Percentiles rank a stretch among this genome's conserved stretches.
Conservation (phyloP, 306 rosid genomes). For the Cicer pinnatifidum region DNA sequence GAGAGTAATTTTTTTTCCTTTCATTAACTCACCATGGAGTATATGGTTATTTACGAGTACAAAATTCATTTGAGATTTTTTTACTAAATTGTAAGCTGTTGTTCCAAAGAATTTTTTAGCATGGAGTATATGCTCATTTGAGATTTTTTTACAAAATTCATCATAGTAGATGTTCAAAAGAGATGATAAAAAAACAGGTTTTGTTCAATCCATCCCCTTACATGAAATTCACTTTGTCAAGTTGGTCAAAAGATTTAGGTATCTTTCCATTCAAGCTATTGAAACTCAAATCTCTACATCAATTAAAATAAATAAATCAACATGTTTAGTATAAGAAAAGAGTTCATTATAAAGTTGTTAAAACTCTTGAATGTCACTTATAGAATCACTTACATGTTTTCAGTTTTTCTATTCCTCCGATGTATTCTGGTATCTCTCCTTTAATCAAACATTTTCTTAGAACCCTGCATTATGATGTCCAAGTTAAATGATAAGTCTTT, state of each 20-base stretch:
- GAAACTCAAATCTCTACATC: conserved; percentile 80
- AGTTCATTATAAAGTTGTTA: not conserved
- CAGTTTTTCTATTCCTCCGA: conserved; percentile 63
- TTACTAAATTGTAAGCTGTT: too few species aligned
- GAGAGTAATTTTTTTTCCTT: too few species aligned
- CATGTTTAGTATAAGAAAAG: conserved; percentile 23
- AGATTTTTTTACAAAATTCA: too few species aligned
- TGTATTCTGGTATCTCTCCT: conserved; percentile 66
- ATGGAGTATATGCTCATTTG: too few species aligned
- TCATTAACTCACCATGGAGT: too few species aligned
- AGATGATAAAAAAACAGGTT: not conserved
- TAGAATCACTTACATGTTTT: conserved; percentile 50
- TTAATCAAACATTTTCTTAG: conserved; percentile 67
- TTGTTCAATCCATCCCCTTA: conserved; percentile 46
- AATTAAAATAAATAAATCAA: conserved; percentile 31
- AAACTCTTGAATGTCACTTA: conserved; percentile 51
- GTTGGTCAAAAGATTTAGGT: conserved; percentile 63
- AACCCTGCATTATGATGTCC: conserved; percentile 59
- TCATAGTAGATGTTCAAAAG: too few species aligned
- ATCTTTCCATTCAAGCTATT: conserved; percentile 74
- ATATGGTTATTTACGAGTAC: too few species aligned
- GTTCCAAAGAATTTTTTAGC: too few species aligned
- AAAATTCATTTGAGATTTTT: too few species aligned
- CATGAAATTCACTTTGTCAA: conserved; percentile 68
- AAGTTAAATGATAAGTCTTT: conserved; percentile 34